Evolutionary conservation across 345 rosid genomes (phyloP).

Genomic region (Populus deltoides): DNA sequence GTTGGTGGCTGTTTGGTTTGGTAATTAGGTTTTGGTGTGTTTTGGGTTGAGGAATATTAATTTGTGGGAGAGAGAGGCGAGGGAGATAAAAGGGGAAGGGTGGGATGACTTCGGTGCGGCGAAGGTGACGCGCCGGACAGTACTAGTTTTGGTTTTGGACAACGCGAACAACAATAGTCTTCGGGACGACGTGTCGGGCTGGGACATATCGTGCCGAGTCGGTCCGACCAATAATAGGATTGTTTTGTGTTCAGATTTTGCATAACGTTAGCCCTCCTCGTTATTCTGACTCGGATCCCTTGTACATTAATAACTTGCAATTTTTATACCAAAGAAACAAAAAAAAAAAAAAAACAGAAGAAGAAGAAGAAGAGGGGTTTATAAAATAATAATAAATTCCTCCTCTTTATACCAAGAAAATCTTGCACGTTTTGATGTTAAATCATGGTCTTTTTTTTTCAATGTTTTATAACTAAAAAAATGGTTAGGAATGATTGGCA

Average conservation of each 20-base stretch:
- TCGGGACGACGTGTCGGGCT: background rate
- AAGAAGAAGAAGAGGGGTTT: too few relatives aligned
- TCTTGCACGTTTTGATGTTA: too few relatives aligned
- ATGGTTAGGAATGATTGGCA: too few relatives aligned
- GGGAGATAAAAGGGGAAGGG: conserved; percentile 9
- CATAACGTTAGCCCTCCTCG: background rate
- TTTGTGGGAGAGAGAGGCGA: background rate
- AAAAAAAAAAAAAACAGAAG: too few relatives aligned
- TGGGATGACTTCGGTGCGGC: conserved; percentile 26
- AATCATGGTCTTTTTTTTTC: too few relatives aligned
- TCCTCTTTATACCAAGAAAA: too few relatives aligned
- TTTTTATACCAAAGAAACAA: background rate
- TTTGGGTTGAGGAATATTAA: background rate
- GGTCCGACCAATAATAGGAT: background rate
- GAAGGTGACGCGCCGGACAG: conserved; percentile 34
- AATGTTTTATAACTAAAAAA: too few relatives aligned
- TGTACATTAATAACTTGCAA: background rate
- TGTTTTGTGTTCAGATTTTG: background rate
- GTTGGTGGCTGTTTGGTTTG: background rate
- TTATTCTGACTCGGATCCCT: background rate
- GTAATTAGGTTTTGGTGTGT: background rate
- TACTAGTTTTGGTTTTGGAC: background rate
- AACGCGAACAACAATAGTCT: background rate
- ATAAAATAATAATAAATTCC: too few relatives aligned
- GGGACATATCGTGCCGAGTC: background rate